Conservation (phyloP, 169 alveolate genomes). For the Plasmodium reichenowi region DNA sequence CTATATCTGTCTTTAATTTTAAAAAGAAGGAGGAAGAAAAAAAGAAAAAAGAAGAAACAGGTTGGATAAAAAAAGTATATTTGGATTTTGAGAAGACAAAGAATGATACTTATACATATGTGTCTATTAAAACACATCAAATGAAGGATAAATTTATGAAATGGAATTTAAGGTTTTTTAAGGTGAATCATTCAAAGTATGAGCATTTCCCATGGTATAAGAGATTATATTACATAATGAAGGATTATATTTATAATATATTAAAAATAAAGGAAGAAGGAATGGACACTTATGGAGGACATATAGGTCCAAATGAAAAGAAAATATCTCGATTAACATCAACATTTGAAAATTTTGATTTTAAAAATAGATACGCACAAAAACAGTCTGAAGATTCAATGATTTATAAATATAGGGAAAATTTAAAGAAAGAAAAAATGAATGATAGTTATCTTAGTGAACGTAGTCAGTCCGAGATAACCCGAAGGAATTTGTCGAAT, state of each 20-base stretch:
- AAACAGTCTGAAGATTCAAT: conserved; percentile 30
- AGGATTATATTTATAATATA: conserved; percentile 25
- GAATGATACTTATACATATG: conserved; percentile 27
- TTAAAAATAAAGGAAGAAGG: conserved; percentile 17
- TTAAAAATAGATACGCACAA: conserved; percentile 14
- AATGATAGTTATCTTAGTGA: conserved; percentile 37
- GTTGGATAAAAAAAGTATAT: conserved; percentile 32
- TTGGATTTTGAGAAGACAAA: conserved; percentile 41
- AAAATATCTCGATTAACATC: conserved; percentile 22
- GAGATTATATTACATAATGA: conserved; percentile 36
- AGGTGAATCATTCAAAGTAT: conserved; percentile 41
- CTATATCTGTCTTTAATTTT: conserved; percentile 35
- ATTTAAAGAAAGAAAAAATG: conserved; percentile 24
- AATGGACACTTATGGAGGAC: background rate
- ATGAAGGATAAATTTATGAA: conserved; percentile 22
- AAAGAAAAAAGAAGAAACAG: conserved; percentile 15
- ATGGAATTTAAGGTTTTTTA: conserved; percentile 12
- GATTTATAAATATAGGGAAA: conserved; percentile 36
- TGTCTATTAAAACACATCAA: conserved; percentile 14
- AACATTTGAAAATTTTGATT: conserved; percentile 50
- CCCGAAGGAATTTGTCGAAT: conserved; percentile 22
- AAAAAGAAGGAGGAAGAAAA: conserved; percentile 36
- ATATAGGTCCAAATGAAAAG: background rate
- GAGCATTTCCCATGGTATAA: conserved; percentile 65
- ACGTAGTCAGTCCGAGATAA: conserved; percentile 65